Base-by-base conservation (phyloP, 2,329 filamentous ascomycete genomes). In the Basipetospora chlamydospora region DNA sequence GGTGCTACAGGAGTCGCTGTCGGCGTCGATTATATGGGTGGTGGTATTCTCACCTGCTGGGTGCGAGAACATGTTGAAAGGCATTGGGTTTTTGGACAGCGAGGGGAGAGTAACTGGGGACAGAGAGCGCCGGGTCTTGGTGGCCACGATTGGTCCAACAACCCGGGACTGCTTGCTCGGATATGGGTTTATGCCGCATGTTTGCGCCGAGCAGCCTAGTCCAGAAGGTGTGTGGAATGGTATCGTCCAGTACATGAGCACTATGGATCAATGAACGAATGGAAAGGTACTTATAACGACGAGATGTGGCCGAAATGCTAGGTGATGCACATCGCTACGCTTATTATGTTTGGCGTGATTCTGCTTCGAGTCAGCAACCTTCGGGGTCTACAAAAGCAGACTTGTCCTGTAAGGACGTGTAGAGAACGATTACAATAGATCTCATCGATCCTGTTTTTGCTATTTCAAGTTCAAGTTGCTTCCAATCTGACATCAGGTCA, bases 71-170 rank as follows among this genome's bases (percentile, higher is more conserved):
- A 70, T 80, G 63, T 60, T 81, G 29, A 57, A 59, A 5, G 63
- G 60, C 1, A 51, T 80, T 29, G 67, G 61, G 1, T 46, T 70
- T 44, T 49, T 77, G 13, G 66, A 74, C 39, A 48, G 55, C 5
- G 49, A 52, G 5, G 41, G 39, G 5, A 28, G 12, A 11, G 32
- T 40, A 13, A n/a, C 16, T 23, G 26, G 26, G 23, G 23, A 13
- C 11, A 11, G 69, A 46, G 49, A 69, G 46, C 25, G 17, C 11
- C 17, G 16, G 65, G 79, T 76, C 1, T 75, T 71, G 43, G 64
- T 96, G 42, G 84, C 80, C 11, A 92, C 87, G 0, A 98, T 98
- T 55, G 90, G 90, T 1, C 88, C 90, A 10, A 98, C 90, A 13
- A 98, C 90, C 9, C 69, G 78, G 43, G 76, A 86, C 46, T 77